Evolutionary conservation across 768 basidiomycete species (phyloP).

Genomic region (Polyporus arcularius): DNA sequence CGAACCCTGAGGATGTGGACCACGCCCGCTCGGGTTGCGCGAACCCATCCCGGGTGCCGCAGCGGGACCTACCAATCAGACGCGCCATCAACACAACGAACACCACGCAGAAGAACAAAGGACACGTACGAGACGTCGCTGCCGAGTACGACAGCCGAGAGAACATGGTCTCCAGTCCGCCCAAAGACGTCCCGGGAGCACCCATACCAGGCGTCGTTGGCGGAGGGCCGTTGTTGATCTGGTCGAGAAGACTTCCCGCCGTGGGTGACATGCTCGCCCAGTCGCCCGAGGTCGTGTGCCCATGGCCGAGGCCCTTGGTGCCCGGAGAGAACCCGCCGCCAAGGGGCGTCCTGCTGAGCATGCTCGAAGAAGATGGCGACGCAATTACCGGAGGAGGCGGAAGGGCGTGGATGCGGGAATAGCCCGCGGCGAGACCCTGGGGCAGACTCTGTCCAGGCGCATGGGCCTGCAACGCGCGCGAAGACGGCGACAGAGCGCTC

Average conservation of each 20-base stretch:
- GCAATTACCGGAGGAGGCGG: slow-evolving; percentile 39
- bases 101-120: slow-evolving; percentile 7
- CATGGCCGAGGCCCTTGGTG: slow-evolving; percentile 25
- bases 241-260: slow-evolving; percentile 21
- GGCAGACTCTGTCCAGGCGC: slow-evolving; percentile 91
- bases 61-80: slow-evolving; percentile 4
- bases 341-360: slow-evolving; percentile 30
- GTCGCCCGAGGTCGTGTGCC: slow-evolving; percentile 26
- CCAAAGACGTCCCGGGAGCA: slow-evolving; percentile 12
- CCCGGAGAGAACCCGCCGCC: slow-evolving; percentile 28
- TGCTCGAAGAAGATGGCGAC: slow-evolving; percentile 37
- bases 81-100: not conserved
- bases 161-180: slow-evolving; percentile 52
- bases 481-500: slow-evolving; percentile 59
- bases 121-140: slow-evolving; percentile 31
- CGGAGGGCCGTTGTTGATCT: slow-evolving; percentile 29
- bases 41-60: slow-evolving; percentile 23
- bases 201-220: slow-evolving; percentile 1
- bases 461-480: slow-evolving; percentile 82
- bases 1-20: slow-evolving; percentile 40
- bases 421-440: slow-evolving; percentile 88
- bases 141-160: slow-evolving; percentile 59
- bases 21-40: slow-evolving; percentile 34
- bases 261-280: slow-evolving; percentile 34
- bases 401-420: slow-evolving; percentile 84